Conservation (phyloP, 2,329 filamentous ascomycete species). For the Penicillium thymicola region DNA sequence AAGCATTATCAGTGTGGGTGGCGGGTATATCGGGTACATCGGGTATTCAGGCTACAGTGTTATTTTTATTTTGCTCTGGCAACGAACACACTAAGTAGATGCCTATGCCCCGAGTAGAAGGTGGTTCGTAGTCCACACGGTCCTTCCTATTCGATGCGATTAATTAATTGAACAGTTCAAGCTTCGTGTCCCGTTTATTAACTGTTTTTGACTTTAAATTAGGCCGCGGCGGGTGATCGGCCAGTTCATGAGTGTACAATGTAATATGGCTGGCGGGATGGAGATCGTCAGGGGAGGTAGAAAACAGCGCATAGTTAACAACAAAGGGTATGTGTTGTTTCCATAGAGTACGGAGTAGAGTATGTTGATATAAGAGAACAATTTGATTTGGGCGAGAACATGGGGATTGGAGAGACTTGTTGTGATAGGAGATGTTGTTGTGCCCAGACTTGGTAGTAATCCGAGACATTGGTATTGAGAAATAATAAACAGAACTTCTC, state of each 20-base stretch:
- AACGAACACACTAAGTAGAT: not conserved
- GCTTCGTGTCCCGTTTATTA: not conserved
- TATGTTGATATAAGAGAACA: not conserved
- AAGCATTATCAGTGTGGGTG: not conserved
- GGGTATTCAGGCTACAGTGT: not conserved
- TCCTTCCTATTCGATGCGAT: not conserved
- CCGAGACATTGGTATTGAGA: not conserved
- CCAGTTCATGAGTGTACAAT: not conserved
- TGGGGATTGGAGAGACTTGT: not conserved
- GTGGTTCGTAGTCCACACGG: not conserved
- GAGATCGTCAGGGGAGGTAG: slow-evolving; percentile 5
- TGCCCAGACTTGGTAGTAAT: not conserved
- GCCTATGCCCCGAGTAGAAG: not conserved
- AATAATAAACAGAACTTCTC: no score
- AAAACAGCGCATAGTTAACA: slow-evolving; percentile 1
- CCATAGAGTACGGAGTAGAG: not conserved
- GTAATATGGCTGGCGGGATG: not conserved
- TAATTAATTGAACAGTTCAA: not conserved
- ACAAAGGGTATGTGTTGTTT: not conserved
- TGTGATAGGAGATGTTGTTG: not conserved
- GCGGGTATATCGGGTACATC: not conserved
- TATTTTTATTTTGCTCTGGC: not conserved
- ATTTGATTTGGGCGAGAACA: not conserved
- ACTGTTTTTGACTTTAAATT: not conserved
- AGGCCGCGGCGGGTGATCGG: slow-evolving; percentile 3